A percentile compares a stretch with the other conserved stretches of the same genome.
Evolutionary conservation across 2,329 filamentous ascomycete genomes (phyloP).

Genomic region (Neoarthrinium moseri): DNA sequence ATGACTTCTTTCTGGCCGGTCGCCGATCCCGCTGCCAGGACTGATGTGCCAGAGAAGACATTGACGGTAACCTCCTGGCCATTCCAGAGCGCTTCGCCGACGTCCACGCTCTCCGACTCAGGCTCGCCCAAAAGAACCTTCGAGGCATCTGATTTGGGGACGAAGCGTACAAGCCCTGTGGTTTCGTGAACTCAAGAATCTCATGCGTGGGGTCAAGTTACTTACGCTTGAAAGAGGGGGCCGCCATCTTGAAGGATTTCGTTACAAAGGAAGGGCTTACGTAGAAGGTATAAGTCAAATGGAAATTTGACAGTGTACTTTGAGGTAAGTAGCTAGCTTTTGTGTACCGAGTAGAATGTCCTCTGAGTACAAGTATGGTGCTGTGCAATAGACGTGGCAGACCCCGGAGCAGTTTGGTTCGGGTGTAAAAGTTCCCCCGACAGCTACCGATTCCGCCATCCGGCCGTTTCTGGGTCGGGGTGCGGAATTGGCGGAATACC

Average conservation of each 20-base stretch:
- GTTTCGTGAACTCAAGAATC: neutral
- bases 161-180: slow-evolving; percentile 55
- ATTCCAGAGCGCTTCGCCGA: slow-evolving; percentile 55
- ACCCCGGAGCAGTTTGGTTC: too few species aligned
- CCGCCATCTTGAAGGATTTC: neutral
- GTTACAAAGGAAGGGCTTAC: too few species aligned
- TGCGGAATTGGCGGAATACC: too few species aligned
- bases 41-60: slow-evolving; percentile 58
- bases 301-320: too few species aligned
- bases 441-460: too few species aligned
- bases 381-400: too few species aligned
- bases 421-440: too few species aligned
- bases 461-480: too few species aligned
- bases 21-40: slow-evolving; percentile 50
- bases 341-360: too few species aligned
- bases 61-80: slow-evolving; percentile 54
- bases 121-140: slow-evolving; percentile 51
- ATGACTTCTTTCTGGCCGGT: slow-evolving; percentile 43
- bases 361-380: too few species aligned
- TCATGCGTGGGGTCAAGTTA: neutral
- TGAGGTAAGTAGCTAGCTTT: too few species aligned
- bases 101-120: slow-evolving; percentile 49
- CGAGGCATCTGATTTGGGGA: slow-evolving; percentile 48
- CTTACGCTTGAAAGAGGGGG: slow-evolving; percentile 2
- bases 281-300: too few species aligned